These are phyloP conservation scores for Alloascoidea hylecoeti DNA, from an alignment of 805 yeast species.

Conservation along the genomic window DNA sequence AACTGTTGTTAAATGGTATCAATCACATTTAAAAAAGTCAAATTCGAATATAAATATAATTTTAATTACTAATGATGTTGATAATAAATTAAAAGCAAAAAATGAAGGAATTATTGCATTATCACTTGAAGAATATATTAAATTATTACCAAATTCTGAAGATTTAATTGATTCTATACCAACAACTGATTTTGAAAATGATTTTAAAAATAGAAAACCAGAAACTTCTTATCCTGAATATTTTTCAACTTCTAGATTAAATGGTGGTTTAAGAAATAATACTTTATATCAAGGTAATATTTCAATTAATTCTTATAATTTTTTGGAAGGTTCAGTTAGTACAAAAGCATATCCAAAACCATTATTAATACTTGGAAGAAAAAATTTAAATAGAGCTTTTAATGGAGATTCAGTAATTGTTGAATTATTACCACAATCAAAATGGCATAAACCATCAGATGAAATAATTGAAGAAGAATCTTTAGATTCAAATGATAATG, in stretches of 20 bases:
- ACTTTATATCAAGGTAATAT: conserved; percentile 77
- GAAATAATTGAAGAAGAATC: conserved; percentile 66
- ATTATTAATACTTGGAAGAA: conserved; percentile 66
- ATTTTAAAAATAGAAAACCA: conserved; percentile 12
- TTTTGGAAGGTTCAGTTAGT: conserved; percentile 73
- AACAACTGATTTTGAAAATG: conserved; percentile 14
- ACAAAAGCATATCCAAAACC: conserved; percentile 70
- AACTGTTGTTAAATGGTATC: conserved; percentile 57
- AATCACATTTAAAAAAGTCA: conserved; percentile 36
- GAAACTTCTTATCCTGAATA: conserved; percentile 65
- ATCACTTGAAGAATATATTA: conserved; percentile 58
- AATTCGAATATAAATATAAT: conserved; percentile 16
- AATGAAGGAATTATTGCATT: conserved; percentile 38
- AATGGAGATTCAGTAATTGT: conserved; percentile 87
- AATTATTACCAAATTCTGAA: conserved; percentile 53
- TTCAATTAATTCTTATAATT: conserved; percentile 72
- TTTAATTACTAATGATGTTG: conserved; percentile 62
- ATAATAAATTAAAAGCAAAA: conserved; percentile 43
- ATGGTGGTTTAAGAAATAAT: conserved; percentile 86
- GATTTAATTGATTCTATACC: conserved; percentile 73
- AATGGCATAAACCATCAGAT: conserved; percentile 81
- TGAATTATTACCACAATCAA: conserved; percentile 69
- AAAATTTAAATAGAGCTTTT: conserved; percentile 78
- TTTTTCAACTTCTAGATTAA: conserved; percentile 63
- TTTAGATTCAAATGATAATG: conserved; percentile 36